These are phyloP conservation scores for Fraxinus anomala DNA, from an alignment of 257 asterid species.

Conservation along the genomic window DNA sequence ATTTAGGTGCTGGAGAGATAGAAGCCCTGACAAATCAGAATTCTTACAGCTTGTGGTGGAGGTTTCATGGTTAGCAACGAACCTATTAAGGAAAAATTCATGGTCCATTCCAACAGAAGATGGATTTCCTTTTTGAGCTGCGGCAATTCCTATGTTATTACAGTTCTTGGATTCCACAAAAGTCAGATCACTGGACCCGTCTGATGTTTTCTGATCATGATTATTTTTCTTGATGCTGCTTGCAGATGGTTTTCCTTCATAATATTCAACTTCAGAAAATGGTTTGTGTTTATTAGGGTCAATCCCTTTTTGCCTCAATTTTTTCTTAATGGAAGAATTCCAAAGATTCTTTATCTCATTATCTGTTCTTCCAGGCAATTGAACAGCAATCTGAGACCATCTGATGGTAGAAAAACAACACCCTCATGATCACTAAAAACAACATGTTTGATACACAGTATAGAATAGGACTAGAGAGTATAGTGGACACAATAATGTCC, in stretches of 20 bases:
- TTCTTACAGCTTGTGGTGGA: conserved; percentile 33
- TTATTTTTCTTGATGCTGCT: conserved; percentile 16
- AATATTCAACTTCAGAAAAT: conserved; percentile 46
- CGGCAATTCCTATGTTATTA: conserved; percentile 3
- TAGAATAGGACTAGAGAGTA: background rate
- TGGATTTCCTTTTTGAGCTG: conserved; percentile 21
- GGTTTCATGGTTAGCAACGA: conserved; percentile 48
- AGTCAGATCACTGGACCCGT: conserved; percentile 54
- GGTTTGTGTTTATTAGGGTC: conserved; percentile 89
- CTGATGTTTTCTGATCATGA: conserved; percentile 40
- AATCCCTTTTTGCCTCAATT: conserved; percentile 75
- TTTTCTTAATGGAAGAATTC: conserved; percentile 92
- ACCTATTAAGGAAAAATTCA: conserved; percentile 68
- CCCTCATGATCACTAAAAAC: background rate
- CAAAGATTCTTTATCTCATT: conserved; percentile 89
- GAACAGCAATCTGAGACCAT: conserved; percentile 93
- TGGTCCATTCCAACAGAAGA: conserved; percentile 35
- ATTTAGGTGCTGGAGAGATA: conserved; percentile 46
- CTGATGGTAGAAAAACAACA: conserved; percentile 28
- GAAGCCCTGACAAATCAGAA: conserved; percentile 40
- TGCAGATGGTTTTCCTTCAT: conserved; percentile 24
- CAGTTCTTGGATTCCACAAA: conserved; percentile 40
- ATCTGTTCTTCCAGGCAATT: conserved; percentile 88
- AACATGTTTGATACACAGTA: background rate
- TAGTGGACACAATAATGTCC: too few species aligned